Conservation (phyloP, 441 rosid species). For the Eruca vesicaria region DNA sequence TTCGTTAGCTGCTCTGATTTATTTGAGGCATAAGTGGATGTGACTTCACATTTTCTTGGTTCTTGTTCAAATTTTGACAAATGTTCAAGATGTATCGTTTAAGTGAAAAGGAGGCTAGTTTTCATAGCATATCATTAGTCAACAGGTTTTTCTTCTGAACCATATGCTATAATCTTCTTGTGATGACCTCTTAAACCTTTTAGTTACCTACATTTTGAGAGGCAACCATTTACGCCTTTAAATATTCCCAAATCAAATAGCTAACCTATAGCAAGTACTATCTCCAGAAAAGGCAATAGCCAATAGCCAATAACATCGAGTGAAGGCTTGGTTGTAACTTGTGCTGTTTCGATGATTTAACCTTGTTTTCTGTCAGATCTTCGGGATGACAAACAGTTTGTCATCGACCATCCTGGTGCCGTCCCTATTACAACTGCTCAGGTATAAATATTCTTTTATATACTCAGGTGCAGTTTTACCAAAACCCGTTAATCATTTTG, state of each 20-base stretch:
- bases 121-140: slow-evolving; percentile 3
- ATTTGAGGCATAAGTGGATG: background rate
- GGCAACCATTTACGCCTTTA: too few relatives aligned
- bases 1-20: background rate
- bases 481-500: background rate
- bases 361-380: slow-evolving; percentile 53
- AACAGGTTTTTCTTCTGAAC: background rate
- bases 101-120: background rate
- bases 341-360: background rate
- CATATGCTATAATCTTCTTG: background rate
- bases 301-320: too few relatives aligned
- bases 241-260: background rate
- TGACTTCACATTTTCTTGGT: slow-evolving; percentile 10
- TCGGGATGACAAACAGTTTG: slow-evolving; percentile 76
- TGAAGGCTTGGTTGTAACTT: too few relatives aligned
- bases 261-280: background rate
- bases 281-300: background rate
- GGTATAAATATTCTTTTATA: slow-evolving; percentile 35
- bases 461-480: background rate
- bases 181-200: background rate
- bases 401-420: slow-evolving; percentile 74
- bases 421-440: slow-evolving; percentile 67
- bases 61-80: slow-evolving; percentile 1
- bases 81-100: background rate
- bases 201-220: background rate